Evolutionary conservation across 106 monocot genomes (phyloP), one percentile per base, ranked within the genome.

Genomic region (Acanthochlamys bracteata): DNA sequence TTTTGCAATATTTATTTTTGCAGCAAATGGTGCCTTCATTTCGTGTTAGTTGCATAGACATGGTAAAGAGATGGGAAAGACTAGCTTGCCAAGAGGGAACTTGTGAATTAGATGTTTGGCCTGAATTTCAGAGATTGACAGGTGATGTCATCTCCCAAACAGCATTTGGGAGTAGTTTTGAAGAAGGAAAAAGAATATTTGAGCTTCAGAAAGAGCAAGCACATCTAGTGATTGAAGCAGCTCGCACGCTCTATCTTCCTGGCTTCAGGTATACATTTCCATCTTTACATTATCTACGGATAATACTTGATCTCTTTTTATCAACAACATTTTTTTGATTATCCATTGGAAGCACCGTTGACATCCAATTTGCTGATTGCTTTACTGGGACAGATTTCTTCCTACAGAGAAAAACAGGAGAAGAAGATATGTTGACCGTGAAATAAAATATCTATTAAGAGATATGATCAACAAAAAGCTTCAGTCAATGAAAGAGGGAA

Each of bases 61-160:
- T 78, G 43, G 73, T 78, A 1, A 57, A 13, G 10, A 62, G 57
- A 68, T 78, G 78, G 78, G 63, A 68, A 49, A 68, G 39, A 1
- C 53, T 67, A 23, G 4, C 46, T 39, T 65, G 25, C 39, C 14
- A 53, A 7, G 10, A 70, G 12, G 69, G 64, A 41, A 61, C 42
- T 12, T 56, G 14, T 41, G 86, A 82, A 40, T 27, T 84, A 60
- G 67, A 91, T 59, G 68, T 91, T 12, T 83, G 67, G 71, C 68
- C 80, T 21, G 90, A 86, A 46, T 56, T 91, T n/a, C 75, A 83
- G 52, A 83, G 71, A 10, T 74, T 91, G 45, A 71, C 90, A n/a
- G 75, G 70, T 71, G 86, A 91, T 71, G 86, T 86, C 60, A 86
- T 91, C 16, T 86, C 91, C 7, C 70, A 79, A 41, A 57, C 75